Percentiles rank a stretch among this genome's conserved stretches.
phyloP scores from a whole-genome alignment of 2,329 filamentous ascomycete genomes.

The Colletotrichum musicola region DNA sequence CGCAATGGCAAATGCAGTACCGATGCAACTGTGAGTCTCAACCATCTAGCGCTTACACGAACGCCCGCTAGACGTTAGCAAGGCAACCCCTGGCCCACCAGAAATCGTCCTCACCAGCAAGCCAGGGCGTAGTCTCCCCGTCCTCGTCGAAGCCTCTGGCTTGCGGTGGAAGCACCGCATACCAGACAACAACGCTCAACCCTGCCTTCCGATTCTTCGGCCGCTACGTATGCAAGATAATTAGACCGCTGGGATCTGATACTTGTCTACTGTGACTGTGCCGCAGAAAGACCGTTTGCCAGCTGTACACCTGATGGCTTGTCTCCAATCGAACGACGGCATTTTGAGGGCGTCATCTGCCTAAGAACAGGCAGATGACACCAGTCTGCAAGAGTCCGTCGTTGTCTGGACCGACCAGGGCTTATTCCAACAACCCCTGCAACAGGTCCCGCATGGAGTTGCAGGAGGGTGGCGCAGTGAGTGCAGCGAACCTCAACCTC shows the following conservation, averaged over 20 bases:
- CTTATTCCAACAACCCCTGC: neutral
- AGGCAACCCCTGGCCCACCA: neutral
- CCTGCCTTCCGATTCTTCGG: neutral
- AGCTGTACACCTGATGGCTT: slow-evolving; percentile 8
- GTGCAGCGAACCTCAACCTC: slow-evolving; percentile 2
- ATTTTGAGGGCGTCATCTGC: neutral
- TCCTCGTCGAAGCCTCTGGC: neutral
- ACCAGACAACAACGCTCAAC: slow-evolving; percentile 9
- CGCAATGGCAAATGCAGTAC: slow-evolving; percentile 14
- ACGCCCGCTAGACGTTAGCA: neutral
- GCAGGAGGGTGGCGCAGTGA: slow-evolving; percentile 11
- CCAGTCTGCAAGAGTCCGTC: neutral
- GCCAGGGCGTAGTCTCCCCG: neutral
- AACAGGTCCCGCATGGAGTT: neutral
- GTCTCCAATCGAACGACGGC: neutral
- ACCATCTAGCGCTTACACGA: neutral
- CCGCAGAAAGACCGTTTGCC: neutral
- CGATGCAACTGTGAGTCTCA: neutral
- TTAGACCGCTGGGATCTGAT: slow-evolving; percentile 1
- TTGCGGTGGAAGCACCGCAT: neutral
- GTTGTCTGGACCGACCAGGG: slow-evolving; percentile 4
- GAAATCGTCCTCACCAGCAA: neutral
- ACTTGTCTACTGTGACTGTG: neutral
- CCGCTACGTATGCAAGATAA: neutral
- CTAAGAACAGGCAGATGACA: slow-evolving; percentile 5